Evolutionary conservation across 1,284 basidiomycete species (phyloP), one percentile per base, ranked within the genome.

Genomic region (Earliella scabrosa): DNA sequence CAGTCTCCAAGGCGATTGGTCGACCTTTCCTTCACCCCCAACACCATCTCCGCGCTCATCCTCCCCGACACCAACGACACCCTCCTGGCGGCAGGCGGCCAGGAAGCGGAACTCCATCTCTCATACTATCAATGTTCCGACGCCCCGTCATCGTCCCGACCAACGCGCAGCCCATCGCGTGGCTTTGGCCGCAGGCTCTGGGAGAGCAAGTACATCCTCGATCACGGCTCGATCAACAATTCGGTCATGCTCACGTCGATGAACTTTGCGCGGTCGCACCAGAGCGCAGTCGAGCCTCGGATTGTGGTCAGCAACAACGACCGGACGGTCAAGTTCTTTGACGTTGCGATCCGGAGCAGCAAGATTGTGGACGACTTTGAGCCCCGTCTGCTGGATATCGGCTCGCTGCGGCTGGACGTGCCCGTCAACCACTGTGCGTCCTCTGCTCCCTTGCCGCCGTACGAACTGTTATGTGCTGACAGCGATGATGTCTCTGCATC

Each of bases 261-360:
- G 55, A 85, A 77, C 64, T 73, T 87, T 52, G 78, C 82, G 16
- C 75, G 75, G 55, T 81, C 82, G 24, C 74, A 82, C 62, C 76
- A 86, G 67, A 83, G 81, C 68, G 81, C 79, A 54, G 76, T 79
- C 2, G 87, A 90, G 61, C 88, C 91, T 0, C 79, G 90, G n/a
- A 78, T 94, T 45, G 82, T 85, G 36, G 84, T 94, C 52, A 90
- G 88, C 74, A 94, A 93, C 69, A 96, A 95, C 68, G 92, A 95
- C 67, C 80, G 80, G 53, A 82, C 82, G 0, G 82, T 95, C 66
- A 87, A 86, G 67, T 85, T 93, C 61, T 93, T 85, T 67, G 88
- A 92, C 56, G 74, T 93, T 20, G 79, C 83, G 7, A 68, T 88
- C 36, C 78, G 79, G 56, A 56, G 58, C 47, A 46, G 53, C 54